Evolutionary conservation across 305 asterid species (phyloP), one percentile per base, ranked within the genome.

Genomic region (Fraxinus latifolia): DNA sequence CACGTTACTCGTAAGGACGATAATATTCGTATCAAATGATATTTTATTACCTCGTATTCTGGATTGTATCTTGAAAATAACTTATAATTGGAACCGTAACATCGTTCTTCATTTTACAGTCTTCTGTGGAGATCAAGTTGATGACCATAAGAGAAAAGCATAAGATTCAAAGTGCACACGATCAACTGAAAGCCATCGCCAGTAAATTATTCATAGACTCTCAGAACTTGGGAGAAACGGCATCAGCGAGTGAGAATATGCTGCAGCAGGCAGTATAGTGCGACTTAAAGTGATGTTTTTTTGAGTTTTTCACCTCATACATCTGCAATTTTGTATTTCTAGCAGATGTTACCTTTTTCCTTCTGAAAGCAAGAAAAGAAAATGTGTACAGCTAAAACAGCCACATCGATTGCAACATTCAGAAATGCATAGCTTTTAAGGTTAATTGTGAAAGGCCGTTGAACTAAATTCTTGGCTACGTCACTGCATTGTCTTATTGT

Each of bases 121-220:
- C 88, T 68, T 86, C 88, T 11, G 87, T 85, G 80, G 89, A 83
- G 81, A 79, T 79, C 76, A 90, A 86, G 78, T 79, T 88, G 87
- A 88, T 88, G 86, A 88, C 85, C 9, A 81, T 92, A 78, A 96
- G 91, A 87, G 95, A 90, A 68, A 91, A 87, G 78, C 93, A 91
- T 83, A 84, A 91, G 78, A 83, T 91, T 79, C 89, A 87, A 83
- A 83, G 80, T 78, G 91, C 90, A 34, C 87, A 82, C 77, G 91
- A 89, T 78, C 85, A 33, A 60, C 84, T 94, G 80, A 90, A 83
- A 86, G 87, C 82, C 32, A 79, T 80, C 77, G 73, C 75, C 74
- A 17, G 74, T 47, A 44, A 74, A 79, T 84, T 81, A 78, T 75
- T 80, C 67, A 74, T 70, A 42, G 65, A 44, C 79, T 36, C 79